These are phyloP conservation scores for Russula griseocarnosa DNA, from an alignment of 768 basidiomycete genomes.

Conservation along the genomic window DNA sequence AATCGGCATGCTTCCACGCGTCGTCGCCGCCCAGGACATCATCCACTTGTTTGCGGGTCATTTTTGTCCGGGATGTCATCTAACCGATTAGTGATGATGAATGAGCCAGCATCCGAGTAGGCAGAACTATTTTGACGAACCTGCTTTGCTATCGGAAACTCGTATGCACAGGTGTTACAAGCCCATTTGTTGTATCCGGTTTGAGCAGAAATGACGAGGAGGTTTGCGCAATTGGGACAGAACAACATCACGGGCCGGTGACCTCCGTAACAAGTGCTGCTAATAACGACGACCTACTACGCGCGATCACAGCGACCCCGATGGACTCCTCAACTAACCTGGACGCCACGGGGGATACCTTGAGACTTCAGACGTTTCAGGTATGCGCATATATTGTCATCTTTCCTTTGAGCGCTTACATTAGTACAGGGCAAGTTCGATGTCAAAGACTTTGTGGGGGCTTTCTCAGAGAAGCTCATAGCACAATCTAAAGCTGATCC, in stretches of 20 bases:
- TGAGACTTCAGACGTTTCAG: slow-evolving; percentile 26
- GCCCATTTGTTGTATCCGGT: slow-evolving; percentile 89
- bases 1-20: slow-evolving; percentile 91
- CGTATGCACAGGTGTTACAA: slow-evolving; percentile 91
- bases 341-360: slow-evolving; percentile 11
- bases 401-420: background rate
- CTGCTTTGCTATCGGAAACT: slow-evolving; percentile 87
- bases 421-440: slow-evolving; percentile 76
- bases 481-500: slow-evolving; percentile 76
- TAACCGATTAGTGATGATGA: slow-evolving; percentile 34
- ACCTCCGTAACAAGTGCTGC: background rate
- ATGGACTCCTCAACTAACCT: slow-evolving; percentile 11
- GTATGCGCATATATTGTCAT: background rate
- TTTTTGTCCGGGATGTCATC: slow-evolving; percentile 87
- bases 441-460: slow-evolving; percentile 82
- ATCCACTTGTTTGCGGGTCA: slow-evolving; percentile 88
- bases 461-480: slow-evolving; percentile 85
- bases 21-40: slow-evolving; percentile 95
- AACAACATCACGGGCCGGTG: slow-evolving; percentile 62
- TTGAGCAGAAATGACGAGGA: slow-evolving; percentile 72
- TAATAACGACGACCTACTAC: background rate
- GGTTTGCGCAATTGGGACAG: slow-evolving; percentile 92
- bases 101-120: background rate
- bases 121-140: slow-evolving; percentile 36
- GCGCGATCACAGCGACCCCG: background rate